Conservation (phyloP, 108 stramenopile genomes). For the Conticribra guillardii region DNA sequence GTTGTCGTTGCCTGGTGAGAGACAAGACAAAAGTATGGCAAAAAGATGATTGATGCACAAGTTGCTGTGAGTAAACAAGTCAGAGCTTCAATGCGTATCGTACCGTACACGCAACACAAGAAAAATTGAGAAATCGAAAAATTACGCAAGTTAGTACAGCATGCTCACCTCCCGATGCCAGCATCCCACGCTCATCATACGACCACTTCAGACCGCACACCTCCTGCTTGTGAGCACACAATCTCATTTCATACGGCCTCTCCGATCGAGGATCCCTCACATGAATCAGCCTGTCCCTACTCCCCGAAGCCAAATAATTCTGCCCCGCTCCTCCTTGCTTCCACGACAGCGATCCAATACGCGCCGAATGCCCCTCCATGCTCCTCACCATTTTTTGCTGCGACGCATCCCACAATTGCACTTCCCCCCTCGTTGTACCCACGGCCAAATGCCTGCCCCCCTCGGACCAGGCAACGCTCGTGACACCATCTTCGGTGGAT, state of each 20-base stretch:
- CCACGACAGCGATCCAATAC: conserved; percentile 95
- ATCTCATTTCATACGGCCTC: conserved; percentile 55
- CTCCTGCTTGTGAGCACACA: conserved; percentile 95
- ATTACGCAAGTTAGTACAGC: background rate
- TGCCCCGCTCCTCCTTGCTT: conserved; percentile 23
- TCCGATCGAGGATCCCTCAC: conserved; percentile 90
- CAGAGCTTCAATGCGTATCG: no score
- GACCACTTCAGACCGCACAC: conserved; percentile 99
- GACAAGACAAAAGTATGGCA: no score
- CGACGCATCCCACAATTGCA: conserved; percentile 94
- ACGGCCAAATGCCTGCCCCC: conserved; percentile 92
- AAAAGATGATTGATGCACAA: no score
- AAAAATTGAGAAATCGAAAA: background rate
- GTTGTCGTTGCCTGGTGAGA: conserved; percentile 99
- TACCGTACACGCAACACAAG: background rate
- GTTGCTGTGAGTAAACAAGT: no score
- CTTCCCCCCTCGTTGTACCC: conserved; percentile 88
- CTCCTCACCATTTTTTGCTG: conserved; percentile 81
- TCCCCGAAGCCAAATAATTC: conserved; percentile 12
- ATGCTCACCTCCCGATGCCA: conserved; percentile 77
- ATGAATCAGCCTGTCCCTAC: conserved; percentile 87
- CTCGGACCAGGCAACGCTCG: conserved; percentile 95
- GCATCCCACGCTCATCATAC: conserved; percentile 85
- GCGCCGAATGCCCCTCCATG: conserved; percentile 86
- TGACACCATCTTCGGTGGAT: conserved; percentile 67